Percentiles rank a stretch among this genome's conserved stretches.
These are phyloP conservation scores for Samsoniella hepiali DNA, from an alignment of 2,329 filamentous ascomycete genomes.

Conservation along the genomic window DNA sequence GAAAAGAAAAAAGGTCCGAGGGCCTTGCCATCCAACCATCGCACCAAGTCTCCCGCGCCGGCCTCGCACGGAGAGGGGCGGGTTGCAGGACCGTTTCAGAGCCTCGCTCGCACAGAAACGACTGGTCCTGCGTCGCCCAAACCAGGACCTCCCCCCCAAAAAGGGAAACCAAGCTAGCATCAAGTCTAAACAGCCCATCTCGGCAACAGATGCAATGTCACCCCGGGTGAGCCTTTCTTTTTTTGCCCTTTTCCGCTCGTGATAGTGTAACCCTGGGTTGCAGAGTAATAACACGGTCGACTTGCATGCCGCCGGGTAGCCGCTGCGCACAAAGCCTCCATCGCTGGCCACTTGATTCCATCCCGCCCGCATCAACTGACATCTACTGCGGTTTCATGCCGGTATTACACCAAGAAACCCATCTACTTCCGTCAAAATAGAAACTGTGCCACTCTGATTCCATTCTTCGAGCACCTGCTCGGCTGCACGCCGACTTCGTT, in stretches of 20 bases:
- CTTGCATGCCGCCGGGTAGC: not conserved
- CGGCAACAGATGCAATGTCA: not conserved
- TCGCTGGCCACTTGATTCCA: conserved; percentile 12
- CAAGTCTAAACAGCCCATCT: not conserved
- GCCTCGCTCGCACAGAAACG: not conserved
- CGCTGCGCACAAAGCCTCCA: not conserved
- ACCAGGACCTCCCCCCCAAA: not conserved
- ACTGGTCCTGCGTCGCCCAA: conserved; percentile 4
- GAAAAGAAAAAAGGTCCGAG: not conserved
- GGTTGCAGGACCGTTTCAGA: conserved; percentile 12
- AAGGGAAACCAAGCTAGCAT: not conserved
- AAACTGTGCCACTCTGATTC: not conserved
- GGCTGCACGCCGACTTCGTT: not conserved
- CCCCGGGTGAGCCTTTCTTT: not conserved
- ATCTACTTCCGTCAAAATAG: not conserved
- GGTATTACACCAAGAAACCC: not conserved
- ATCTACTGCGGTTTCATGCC: not conserved
- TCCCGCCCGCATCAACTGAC: not conserved
- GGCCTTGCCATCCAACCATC: not conserved
- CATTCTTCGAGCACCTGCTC: not conserved
- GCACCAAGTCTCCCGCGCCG: not conserved
- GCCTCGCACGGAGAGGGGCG: not conserved
- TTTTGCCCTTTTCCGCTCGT: not conserved
- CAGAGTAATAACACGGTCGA: not conserved
- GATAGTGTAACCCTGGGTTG: not conserved